A percentile compares a stretch with the other conserved stretches of the same genome.
phyloP scores from a whole-genome alignment of 2,329 filamentous ascomycete genomes.

The Helotiales sp. region DNA sequence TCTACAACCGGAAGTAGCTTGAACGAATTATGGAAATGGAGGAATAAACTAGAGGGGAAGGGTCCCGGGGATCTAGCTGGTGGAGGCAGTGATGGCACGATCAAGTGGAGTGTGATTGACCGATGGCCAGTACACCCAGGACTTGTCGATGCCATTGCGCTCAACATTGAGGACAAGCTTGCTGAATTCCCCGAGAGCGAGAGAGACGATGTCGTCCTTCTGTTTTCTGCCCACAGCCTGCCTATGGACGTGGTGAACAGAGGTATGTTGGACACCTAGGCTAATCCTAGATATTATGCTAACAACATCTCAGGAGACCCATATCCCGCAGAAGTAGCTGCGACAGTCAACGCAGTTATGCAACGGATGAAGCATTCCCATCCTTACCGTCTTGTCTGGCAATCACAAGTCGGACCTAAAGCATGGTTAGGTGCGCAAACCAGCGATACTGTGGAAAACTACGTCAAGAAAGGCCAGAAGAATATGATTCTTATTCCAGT shows the following conservation, averaged over 20 bases:
- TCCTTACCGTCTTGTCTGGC: slow-evolving; percentile 93
- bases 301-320: slow-evolving; percentile 65
- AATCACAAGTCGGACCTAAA: slow-evolving; percentile 93
- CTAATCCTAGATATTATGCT: slow-evolving; percentile 10
- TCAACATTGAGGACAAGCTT: slow-evolving; percentile 86
- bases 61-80: slow-evolving; percentile 36
- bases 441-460: slow-evolving; percentile 80
- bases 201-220: slow-evolving; percentile 76
- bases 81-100: slow-evolving; percentile 61
- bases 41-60: slow-evolving; percentile 82
- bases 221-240: slow-evolving; percentile 94
- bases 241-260: slow-evolving; percentile 98
- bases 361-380: slow-evolving; percentile 83
- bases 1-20: slow-evolving; percentile 94
- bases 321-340: slow-evolving; percentile 92
- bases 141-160: slow-evolving; percentile 86
- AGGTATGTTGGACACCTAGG: slow-evolving; percentile 51
- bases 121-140: slow-evolving; percentile 93
- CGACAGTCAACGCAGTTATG: slow-evolving; percentile 97
- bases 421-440: slow-evolving; percentile 97
- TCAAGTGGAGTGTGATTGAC: slow-evolving; percentile 97
- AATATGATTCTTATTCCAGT: slow-evolving; percentile 92
- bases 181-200: slow-evolving; percentile 80
- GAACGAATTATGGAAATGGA: slow-evolving; percentile 98
- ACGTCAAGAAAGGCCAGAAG: slow-evolving; percentile 87